Percentiles rank a stretch among this genome's conserved stretches.
Evolutionary conservation across 1,284 basidiomycete species (phyloP).

Genomic region (Xerocomus nothofagi): DNA sequence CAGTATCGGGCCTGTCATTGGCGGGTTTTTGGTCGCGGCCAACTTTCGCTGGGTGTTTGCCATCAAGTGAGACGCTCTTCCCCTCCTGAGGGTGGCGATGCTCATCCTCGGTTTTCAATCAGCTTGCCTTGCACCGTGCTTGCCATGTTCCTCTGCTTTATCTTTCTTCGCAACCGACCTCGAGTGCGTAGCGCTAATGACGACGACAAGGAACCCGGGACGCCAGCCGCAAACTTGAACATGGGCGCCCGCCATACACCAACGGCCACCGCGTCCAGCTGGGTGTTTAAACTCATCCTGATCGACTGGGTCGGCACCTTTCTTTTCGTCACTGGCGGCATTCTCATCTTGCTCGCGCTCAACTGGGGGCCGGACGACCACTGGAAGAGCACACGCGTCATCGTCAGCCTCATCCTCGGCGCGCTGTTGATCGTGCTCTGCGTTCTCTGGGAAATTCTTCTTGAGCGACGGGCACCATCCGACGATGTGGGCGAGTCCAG

Average conservation of each 20-base stretch:
- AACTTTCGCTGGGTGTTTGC: slow-evolving; percentile 56
- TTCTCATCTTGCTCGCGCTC: slow-evolving; percentile 40
- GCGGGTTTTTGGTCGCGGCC: slow-evolving; percentile 41
- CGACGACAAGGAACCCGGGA: slow-evolving; percentile 18
- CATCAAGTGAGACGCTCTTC: slow-evolving; percentile 45
- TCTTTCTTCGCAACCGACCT: slow-evolving; percentile 40
- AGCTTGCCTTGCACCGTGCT: slow-evolving; percentile 32
- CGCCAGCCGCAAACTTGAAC: background rate
- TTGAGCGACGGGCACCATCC: slow-evolving; percentile 31
- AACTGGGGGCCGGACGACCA: slow-evolving; percentile 39
- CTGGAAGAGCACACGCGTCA: slow-evolving; percentile 40
- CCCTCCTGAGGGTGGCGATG: background rate
- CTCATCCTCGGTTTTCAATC: background rate
- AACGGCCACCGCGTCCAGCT: slow-evolving; percentile 9
- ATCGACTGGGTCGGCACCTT: slow-evolving; percentile 50
- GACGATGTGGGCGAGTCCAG: background rate
- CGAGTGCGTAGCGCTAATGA: slow-evolving; percentile 24
- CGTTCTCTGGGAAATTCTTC: slow-evolving; percentile 42
- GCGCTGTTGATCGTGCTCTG: slow-evolving; percentile 38
- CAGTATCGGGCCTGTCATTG: slow-evolving; percentile 46
- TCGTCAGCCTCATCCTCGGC: slow-evolving; percentile 40
- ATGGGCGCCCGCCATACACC: background rate
- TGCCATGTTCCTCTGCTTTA: slow-evolving; percentile 41
- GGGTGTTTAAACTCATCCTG: slow-evolving; percentile 37
- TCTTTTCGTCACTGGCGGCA: slow-evolving; percentile 40